phyloP scores from a whole-genome alignment of 257 asterid species.

The Striga asiatica region DNA sequence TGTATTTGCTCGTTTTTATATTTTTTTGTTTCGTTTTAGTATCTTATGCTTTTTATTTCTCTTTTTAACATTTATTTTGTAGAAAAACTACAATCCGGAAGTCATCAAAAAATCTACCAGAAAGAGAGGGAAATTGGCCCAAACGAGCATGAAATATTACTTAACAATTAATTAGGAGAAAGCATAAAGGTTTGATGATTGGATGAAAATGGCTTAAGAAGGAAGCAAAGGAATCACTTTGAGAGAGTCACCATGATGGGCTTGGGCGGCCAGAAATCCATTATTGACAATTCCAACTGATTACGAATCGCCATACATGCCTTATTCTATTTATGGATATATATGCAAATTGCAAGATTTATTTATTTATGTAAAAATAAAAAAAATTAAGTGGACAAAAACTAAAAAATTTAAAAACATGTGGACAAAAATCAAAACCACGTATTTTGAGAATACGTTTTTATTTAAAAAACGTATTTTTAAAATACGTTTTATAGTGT shows the following conservation, averaged over 20 bases:
- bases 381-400: background rate
- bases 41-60: no score
- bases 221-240: constrained; percentile 62
- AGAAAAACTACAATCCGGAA: no score
- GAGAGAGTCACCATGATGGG: constrained; percentile 28
- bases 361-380: background rate
- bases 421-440: no score
- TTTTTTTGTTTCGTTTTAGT: no score
- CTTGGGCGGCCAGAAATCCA: constrained; percentile 35
- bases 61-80: no score
- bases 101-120: no score
- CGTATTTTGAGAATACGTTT: no score
- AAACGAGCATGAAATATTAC: constrained; percentile 13
- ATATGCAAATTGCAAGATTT: background rate
- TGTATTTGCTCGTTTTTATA: no score
- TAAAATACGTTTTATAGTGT: no score
- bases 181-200: constrained; percentile 33
- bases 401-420: no score
- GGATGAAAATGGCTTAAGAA: constrained; percentile 66
- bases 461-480: no score
- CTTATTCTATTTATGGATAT: background rate
- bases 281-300: constrained; percentile 20
- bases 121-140: no score
- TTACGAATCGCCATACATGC: constrained; percentile 13
- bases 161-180: constrained; percentile 33